These are phyloP conservation scores for Rhodofomes roseus DNA, from an alignment of 1,284 basidiomycete genomes.

Conservation along the genomic window DNA sequence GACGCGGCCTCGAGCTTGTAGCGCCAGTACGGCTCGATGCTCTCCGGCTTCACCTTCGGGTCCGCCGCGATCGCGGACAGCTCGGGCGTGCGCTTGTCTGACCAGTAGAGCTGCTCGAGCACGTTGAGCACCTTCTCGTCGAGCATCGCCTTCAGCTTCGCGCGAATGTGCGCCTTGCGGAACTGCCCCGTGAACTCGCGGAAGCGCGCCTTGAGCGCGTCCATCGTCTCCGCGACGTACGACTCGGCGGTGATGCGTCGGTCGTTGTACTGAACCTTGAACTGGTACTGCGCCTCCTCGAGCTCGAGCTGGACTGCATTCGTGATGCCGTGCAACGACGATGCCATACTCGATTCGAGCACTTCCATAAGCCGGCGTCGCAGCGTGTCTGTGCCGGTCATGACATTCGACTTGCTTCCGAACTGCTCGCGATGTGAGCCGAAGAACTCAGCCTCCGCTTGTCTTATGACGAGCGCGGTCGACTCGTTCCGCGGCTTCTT, in stretches of 20 bases:
- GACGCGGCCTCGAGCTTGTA: constrained; percentile 94
- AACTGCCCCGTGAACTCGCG: constrained; percentile 85
- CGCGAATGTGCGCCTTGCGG: constrained; percentile 85
- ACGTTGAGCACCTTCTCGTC: constrained; percentile 98
- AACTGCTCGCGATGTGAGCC: constrained; percentile 70
- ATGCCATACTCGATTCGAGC: constrained; percentile 95
- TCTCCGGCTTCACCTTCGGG: constrained; percentile 66
- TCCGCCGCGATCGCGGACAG: constrained; percentile 73
- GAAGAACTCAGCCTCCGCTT: constrained; percentile 84
- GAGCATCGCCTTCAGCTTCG: constrained; percentile 86
- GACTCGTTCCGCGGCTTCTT: constrained; percentile 44
- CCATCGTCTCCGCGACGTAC: constrained; percentile 97
- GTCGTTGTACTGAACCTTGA: constrained; percentile 99
- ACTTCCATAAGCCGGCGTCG: constrained; percentile 93
- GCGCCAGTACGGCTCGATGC: constrained; percentile 90
- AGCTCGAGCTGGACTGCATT: constrained; percentile 96
- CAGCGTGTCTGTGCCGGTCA: constrained; percentile 90
- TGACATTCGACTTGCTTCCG: constrained; percentile 61
- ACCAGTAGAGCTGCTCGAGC: constrained; percentile 96
- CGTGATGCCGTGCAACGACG: constrained; percentile 91
- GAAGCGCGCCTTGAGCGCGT: constrained; percentile 89
- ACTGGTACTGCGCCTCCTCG: constrained; percentile 96
- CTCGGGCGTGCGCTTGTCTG: constrained; percentile 81
- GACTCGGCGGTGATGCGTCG: constrained; percentile 92
- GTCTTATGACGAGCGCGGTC: constrained; percentile 51